Conservation (phyloP, 352 stramenopile genomes). For the Phytophthora pinifolia region DNA sequence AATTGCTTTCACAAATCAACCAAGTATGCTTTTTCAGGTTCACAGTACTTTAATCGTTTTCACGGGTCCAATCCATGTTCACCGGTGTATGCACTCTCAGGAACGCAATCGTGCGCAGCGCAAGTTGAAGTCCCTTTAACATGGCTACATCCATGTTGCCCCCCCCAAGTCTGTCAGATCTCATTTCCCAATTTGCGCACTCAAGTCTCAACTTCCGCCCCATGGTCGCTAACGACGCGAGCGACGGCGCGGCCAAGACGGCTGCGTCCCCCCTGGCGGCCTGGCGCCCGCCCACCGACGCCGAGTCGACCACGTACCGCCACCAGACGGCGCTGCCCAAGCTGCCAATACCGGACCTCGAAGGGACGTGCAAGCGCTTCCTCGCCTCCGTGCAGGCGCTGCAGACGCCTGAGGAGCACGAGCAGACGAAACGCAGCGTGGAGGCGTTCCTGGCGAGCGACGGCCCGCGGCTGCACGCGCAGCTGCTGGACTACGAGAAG, state of each 20-base stretch:
- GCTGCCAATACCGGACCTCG: slow-evolving; percentile 80
- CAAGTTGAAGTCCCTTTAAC: slow-evolving; percentile 14
- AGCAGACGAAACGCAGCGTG: slow-evolving; percentile 47
- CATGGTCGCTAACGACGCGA: slow-evolving; percentile 20
- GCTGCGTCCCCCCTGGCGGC: not conserved
- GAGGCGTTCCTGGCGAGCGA: slow-evolving; percentile 62
- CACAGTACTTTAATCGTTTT: too few relatives aligned
- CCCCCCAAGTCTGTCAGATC: too few relatives aligned
- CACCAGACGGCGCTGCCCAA: slow-evolving; percentile 78
- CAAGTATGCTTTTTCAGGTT: too few relatives aligned
- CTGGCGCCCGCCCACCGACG: slow-evolving; percentile 32
- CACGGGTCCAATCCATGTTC: too few relatives aligned
- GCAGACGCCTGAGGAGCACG: slow-evolving; percentile 70
- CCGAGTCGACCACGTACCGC: slow-evolving; percentile 64
- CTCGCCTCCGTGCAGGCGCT: slow-evolving; percentile 73
- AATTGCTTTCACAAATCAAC: too few relatives aligned
- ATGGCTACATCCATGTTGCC: too few relatives aligned
- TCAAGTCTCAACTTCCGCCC: not conserved
- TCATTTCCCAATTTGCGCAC: slow-evolving; percentile 14
- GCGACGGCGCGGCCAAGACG: not conserved
- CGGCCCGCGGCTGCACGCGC: slow-evolving; percentile 70
- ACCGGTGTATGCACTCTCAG: too few relatives aligned
- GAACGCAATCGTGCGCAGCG: not conserved
- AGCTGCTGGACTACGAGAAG: slow-evolving; percentile 70
- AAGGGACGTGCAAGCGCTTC: slow-evolving; percentile 82